These are phyloP conservation scores for Phoenix dactylifera DNA, from an alignment of 176 grass and related monocot species.

Conservation along the genomic window DNA sequence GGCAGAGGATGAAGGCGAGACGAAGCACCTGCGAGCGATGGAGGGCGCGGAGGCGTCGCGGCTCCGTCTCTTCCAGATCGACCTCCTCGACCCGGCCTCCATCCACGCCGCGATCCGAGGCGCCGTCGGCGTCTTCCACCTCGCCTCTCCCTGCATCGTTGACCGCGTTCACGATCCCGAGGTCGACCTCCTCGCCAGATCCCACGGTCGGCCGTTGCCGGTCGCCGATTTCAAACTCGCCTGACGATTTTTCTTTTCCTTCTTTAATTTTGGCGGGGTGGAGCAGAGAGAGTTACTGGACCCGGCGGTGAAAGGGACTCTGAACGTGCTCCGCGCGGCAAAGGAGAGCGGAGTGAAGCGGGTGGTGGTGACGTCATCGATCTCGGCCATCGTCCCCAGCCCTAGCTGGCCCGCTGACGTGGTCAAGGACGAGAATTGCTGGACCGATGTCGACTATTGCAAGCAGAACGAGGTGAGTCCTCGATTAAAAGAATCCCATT, in stretches of 20 bases:
- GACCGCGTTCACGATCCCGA: conserved; percentile 63
- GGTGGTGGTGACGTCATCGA: conserved; percentile 73
- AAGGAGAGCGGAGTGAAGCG: conserved; percentile 47
- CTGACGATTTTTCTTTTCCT: neutral
- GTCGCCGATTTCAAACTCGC: no score
- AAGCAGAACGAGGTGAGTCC: conserved; percentile 53
- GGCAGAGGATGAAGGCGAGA: conserved; percentile 72
- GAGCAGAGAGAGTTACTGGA: conserved; percentile 54
- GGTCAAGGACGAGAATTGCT: conserved; percentile 60
- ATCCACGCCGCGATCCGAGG: conserved; percentile 40
- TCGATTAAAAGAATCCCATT: neutral
- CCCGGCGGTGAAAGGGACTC: conserved; percentile 70
- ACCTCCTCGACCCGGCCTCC: conserved; percentile 56
- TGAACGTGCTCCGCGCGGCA: conserved; percentile 64
- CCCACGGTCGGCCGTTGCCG: no score
- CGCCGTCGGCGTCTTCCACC: conserved; percentile 66
- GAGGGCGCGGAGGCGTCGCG: conserved; percentile 28
- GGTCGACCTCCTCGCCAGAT: conserved; percentile 14
- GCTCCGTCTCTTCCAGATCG: conserved; percentile 52
- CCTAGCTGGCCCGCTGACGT: conserved; percentile 52
- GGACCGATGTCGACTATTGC: conserved; percentile 79
- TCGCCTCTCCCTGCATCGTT: conserved; percentile 69
- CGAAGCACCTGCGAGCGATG: conserved; percentile 59
- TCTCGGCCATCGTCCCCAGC: conserved; percentile 47
- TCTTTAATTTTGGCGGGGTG: neutral